Evolutionary conservation across 805 yeast genomes (phyloP).

Genomic region (Kazachstania taianensis): DNA sequence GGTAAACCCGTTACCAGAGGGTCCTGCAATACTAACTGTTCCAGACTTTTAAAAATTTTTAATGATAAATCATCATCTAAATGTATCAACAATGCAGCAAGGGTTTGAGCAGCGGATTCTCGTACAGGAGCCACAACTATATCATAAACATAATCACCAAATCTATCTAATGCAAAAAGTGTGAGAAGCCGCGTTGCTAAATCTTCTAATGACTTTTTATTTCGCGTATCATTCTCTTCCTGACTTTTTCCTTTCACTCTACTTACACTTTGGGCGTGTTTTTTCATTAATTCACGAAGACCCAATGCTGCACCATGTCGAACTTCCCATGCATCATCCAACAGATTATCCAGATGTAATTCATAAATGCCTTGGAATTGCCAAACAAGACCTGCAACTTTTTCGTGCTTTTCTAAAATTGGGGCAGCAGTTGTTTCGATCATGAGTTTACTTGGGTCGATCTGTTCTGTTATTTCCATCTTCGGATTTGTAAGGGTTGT

Average conservation of each 20-base stretch:
- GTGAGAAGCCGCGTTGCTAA: conserved; percentile 76
- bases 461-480: conserved; percentile 64
- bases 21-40: conserved; percentile 60
- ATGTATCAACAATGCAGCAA: conserved; percentile 81
- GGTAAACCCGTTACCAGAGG: conserved; percentile 30
- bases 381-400: conserved; percentile 74
- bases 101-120: conserved; percentile 90
- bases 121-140: conserved; percentile 98
- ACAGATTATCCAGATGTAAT: conserved; percentile 63
- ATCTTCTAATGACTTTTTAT: conserved; percentile 70
- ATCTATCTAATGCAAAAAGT: conserved; percentile 82
- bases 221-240: conserved; percentile 55
- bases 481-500: conserved; percentile 30
- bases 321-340: conserved; percentile 83
- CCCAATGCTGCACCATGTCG: conserved; percentile 96
- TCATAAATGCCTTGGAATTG: conserved; percentile 91
- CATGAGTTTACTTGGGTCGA: conserved; percentile 71
- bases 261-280: conserved; percentile 82
- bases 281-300: conserved; percentile 59
- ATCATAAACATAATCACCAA: conserved; percentile 94
- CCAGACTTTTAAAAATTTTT: conserved; percentile 54
- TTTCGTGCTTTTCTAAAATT: conserved; percentile 57
- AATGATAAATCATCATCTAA: conserved; percentile 45
- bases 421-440: conserved; percentile 72
- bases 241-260: conserved; percentile 54